Evolutionary conservation across 75 land plant genomes (phyloP), one percentile per base, ranked within the genome.

Genomic region (Selaginella moellendorffii): DNA sequence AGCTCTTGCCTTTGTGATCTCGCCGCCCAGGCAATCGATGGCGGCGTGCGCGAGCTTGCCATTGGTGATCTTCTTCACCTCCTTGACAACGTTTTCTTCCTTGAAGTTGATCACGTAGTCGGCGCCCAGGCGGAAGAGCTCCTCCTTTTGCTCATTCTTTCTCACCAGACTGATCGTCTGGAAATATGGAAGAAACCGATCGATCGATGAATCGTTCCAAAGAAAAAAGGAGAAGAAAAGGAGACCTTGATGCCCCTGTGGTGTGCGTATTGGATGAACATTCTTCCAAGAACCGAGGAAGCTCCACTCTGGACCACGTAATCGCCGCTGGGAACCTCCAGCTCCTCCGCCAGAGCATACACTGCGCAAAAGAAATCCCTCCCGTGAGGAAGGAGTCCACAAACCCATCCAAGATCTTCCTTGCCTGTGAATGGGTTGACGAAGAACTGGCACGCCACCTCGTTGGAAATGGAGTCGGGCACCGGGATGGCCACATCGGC

Each of bases 391-490:
- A 29, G 30, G 27, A 60, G 1, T 68, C 12, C 70, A 30, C 30
- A 5, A 26, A 30, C 31, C 27, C 23, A 27, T 62, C 26, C 42
- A n/a, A 19, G 30, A 28, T n/a, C 36, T 5, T 24, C 22, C 17
- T 29, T 56, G n/a, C 59, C 73, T 29, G 73, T 56, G 69, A 69
- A 71, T 24, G 73, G 74, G 29, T 67, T 72, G 19, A 72, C 63
- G 19, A 58, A 54, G 31, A 67, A 72, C 24, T 72, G 74, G 24
- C 69, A 56, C 1, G 74, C 74, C 1, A 42, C 71, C 10, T 59
- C 70, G 24, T 72, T 64, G 5, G 63, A 54, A 30, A 72, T 51
- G 18, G 74, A 36, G 21, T 72, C 74, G 10, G 74, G 74, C n/a
- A 72, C 63, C 1, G 71, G 63, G 28, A 52, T 30, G 27, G 27